phyloP scores from a whole-genome alignment of 371 early-diverging fungal species.

The Apophysomyces elegans region DNA sequence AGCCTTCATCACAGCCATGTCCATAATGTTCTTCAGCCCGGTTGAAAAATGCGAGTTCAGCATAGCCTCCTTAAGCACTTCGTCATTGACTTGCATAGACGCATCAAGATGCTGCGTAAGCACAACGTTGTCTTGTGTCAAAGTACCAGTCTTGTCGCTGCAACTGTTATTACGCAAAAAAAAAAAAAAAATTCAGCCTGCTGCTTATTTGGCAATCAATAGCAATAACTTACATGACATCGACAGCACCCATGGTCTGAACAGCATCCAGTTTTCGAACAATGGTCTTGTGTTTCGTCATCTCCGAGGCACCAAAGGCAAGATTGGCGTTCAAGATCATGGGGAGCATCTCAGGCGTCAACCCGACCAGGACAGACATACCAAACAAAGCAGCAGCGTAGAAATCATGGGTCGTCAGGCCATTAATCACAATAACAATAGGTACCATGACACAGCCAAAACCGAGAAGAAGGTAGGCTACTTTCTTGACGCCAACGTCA shows the following conservation, averaged over 20 bases:
- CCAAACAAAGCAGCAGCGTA: constrained; percentile 40
- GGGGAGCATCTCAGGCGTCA: constrained; percentile 56
- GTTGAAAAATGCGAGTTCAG: constrained; percentile 48
- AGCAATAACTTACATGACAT: constrained; percentile 24
- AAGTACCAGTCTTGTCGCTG: constrained; percentile 53
- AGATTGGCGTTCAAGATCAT: constrained; percentile 51
- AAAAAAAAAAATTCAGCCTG: background rate
- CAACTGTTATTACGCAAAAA: constrained; percentile 18
- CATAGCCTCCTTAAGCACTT: constrained; percentile 35
- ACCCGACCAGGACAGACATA: constrained; percentile 44
- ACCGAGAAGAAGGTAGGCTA: constrained; percentile 41
- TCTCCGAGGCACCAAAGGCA: constrained; percentile 42
- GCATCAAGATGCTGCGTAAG: constrained; percentile 34
- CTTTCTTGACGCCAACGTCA: constrained; percentile 38
- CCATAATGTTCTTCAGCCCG: constrained; percentile 44
- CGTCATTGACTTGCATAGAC: constrained; percentile 23
- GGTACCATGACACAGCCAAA: constrained; percentile 38
- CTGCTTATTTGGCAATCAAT: background rate
- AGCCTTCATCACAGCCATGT: constrained; percentile 35
- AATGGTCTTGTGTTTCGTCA: constrained; percentile 42
- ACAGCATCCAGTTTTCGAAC: constrained; percentile 47
- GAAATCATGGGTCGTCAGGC: constrained; percentile 36
- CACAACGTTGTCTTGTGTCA: constrained; percentile 43
- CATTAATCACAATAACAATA: constrained; percentile 39
- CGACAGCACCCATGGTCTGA: constrained; percentile 41